phyloP scores from a whole-genome alignment of 2,329 filamentous ascomycete species.

The Botrytis aclada region DNA sequence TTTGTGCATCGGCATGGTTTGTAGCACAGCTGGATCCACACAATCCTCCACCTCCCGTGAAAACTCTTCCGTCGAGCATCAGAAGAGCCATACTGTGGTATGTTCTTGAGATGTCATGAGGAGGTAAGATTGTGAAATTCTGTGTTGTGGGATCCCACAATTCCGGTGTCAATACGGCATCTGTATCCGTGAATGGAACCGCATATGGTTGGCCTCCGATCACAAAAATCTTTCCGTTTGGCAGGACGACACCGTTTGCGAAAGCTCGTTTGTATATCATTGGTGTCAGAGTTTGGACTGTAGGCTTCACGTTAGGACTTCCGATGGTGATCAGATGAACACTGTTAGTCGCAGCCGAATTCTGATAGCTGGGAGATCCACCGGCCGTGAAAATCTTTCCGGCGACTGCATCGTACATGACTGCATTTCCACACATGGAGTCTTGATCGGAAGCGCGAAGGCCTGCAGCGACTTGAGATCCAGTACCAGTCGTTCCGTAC shows the following conservation, averaged over 20 bases:
- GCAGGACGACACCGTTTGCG: constrained; percentile 48
- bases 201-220: constrained; percentile 47
- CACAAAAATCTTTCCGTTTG: constrained; percentile 48
- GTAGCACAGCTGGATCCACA: constrained; percentile 44
- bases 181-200: constrained; percentile 46
- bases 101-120: constrained; percentile 43
- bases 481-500: constrained; percentile 48
- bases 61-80: constrained; percentile 49
- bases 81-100: constrained; percentile 52
- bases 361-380: constrained; percentile 47
- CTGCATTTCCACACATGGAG: constrained; percentile 53
- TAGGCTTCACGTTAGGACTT: constrained; percentile 30
- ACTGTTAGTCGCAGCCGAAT: constrained; percentile 42
- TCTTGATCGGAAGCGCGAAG: constrained; percentile 44
- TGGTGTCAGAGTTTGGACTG: constrained; percentile 37
- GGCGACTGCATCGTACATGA: constrained; percentile 54
- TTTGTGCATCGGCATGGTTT: constrained; percentile 54
- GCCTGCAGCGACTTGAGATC: constrained; percentile 44
- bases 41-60: constrained; percentile 52
- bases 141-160: constrained; percentile 45
- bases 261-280: constrained; percentile 45
- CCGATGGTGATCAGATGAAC: constrained; percentile 51
- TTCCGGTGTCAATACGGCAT: constrained; percentile 44
- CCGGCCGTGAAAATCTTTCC: constrained; percentile 56
- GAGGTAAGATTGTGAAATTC: constrained; percentile 41